Base-by-base conservation (phyloP, 257 asterid species). In the Salvia splendens region DNA sequence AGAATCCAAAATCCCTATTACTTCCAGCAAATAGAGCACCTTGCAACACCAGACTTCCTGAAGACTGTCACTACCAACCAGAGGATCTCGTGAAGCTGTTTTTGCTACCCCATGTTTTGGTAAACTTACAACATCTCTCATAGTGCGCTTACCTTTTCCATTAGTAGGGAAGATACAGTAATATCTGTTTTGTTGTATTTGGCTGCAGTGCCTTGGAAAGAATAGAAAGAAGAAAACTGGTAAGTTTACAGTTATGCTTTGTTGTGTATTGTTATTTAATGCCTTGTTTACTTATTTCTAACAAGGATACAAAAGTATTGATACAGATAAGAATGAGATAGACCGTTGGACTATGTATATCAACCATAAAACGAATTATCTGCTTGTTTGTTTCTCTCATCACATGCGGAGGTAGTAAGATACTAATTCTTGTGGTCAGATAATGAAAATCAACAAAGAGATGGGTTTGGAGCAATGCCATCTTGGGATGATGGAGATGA, bases 11-110 rank as follows among this genome's bases (percentile, higher is more conserved):
- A 84, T 77, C 94, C 49, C 77, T 85, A 43, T 81, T 94, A 45
- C 83, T 91, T 70, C 93, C 95, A 63, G 75, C 89, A 69, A 88
- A 78, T 64, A 84, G 86, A 83, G 77, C 76, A 73, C 83, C 96
- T 64, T 76, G 86, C 82, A 82, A 79, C 69, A 86, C 88, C 20
- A 86, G 75, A 77, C 96, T 94, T 83, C 99, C 99, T 55, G 96
- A 94, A 82, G 99, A 94, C 80, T 87, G 96, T 72, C 99, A 94
- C 71, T 94, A 88, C 80, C 97, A 86, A 74, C 96, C 96, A 7
- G 99, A 91, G 75, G 79, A 88, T 88, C 99, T 94, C 67, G 95
- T 91, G 80, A 91, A 94, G 84, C 84, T 94, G 73, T 93, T 90
- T 83, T 80, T 91, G 82, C 76, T 81, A 58, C 97, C 99, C 41